Conservation (phyloP, 495 filamentous ascomycete species). For the Hypoxylon trugodes region DNA sequence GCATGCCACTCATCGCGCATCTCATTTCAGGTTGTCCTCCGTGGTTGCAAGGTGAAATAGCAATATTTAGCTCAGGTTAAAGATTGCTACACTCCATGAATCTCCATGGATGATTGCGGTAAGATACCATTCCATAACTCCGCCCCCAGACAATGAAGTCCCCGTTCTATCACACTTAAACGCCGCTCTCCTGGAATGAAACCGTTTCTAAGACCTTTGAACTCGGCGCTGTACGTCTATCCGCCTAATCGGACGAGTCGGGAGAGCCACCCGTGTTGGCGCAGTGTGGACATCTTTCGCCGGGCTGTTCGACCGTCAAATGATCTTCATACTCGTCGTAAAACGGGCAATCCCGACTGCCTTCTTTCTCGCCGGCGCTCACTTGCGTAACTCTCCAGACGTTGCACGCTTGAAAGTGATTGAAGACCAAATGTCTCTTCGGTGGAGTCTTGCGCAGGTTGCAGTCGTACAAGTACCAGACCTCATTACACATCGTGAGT, state of each 20-base stretch:
- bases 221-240: not conserved
- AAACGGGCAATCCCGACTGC: conserved; percentile 5
- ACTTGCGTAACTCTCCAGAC: conserved; percentile 5
- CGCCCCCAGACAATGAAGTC: not conserved
- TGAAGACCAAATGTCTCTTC: conserved; percentile 17
- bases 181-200: not conserved
- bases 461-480: conserved; percentile 23
- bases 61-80: no score
- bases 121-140: not conserved
- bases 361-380: not conserved
- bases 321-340: conserved; percentile 2
- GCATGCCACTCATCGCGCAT: no score
- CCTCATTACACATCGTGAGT: conserved; percentile 18
- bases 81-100: no score
- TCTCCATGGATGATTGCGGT: not conserved
- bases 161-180: not conserved
- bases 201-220: not conserved
- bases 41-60: no score
- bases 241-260: conserved; percentile 7
- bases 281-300: conserved; percentile 19
- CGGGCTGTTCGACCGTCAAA: conserved; percentile 2
- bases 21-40: no score
- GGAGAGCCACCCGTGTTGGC: conserved; percentile 24
- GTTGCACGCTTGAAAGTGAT: conserved; percentile 10
- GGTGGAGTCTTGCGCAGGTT: conserved; percentile 5